These are phyloP conservation scores for Auricularia auricula-judae DNA, from an alignment of 768 basidiomycete genomes.

Conservation along the genomic window DNA sequence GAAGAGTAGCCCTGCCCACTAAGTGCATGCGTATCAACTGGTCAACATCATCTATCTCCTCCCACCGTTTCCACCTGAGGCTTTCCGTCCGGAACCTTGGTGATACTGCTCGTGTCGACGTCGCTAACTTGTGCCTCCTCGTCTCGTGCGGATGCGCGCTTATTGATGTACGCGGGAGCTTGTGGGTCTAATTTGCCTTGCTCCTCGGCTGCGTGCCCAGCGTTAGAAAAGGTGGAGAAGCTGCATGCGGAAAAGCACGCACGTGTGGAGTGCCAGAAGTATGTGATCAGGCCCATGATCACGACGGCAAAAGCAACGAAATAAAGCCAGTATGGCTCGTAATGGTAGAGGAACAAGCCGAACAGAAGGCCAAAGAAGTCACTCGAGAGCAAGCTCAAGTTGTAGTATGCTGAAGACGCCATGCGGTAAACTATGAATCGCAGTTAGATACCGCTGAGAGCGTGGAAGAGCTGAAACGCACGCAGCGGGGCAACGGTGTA, in stretches of 20 bases:
- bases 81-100: too few species aligned
- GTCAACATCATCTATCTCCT: too few species aligned
- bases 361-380: conserved; percentile 84
- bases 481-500: conserved; percentile 75
- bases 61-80: too few species aligned
- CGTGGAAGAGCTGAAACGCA: too few species aligned
- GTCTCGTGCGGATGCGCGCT: conserved; percentile 6
- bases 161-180: conserved; percentile 46
- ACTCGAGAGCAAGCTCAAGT: conserved; percentile 74
- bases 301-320: conserved; percentile 69
- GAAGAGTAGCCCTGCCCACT: too few species aligned
- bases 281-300: conserved; percentile 61
- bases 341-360: conserved; percentile 56
- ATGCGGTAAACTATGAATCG: conserved; percentile 48
- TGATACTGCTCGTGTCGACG: not conserved
- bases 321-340: conserved; percentile 79
- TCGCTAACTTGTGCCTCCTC: conserved; percentile 9
- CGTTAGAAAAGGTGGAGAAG: not conserved
- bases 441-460: too few species aligned
- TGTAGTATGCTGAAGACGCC: conserved; percentile 79
- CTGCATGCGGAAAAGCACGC: conserved; percentile 18
- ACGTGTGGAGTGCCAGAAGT: conserved; percentile 84
- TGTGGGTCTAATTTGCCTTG: conserved; percentile 54
- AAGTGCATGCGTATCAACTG: too few species aligned
- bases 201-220: conserved; percentile 44